Percentiles rank a stretch among this genome's conserved stretches.
phyloP scores from a whole-genome alignment of 2,329 filamentous ascomycete species.

The Ceratocystis alfenasii region DNA sequence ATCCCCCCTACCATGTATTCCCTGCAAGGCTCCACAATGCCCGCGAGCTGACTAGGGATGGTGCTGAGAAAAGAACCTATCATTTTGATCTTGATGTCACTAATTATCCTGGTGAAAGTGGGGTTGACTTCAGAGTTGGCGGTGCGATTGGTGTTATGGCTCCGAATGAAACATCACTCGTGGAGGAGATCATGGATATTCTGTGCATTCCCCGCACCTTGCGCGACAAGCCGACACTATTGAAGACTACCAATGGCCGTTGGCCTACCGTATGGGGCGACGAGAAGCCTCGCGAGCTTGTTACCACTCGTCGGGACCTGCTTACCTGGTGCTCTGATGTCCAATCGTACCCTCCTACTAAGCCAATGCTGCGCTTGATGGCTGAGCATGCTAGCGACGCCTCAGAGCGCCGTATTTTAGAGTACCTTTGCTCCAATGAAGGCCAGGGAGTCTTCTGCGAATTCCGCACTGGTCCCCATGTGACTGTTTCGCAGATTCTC shows the following conservation, averaged over 20 bases:
- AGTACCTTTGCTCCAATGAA: conserved; percentile 76
- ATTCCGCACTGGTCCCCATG: conserved; percentile 75
- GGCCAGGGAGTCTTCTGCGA: conserved; percentile 91
- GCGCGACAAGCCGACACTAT: conserved; percentile 67
- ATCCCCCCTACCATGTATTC: conserved; percentile 85
- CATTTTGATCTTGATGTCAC: conserved; percentile 97
- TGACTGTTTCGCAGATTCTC: conserved; percentile 75
- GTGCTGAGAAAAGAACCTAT: conserved; percentile 92
- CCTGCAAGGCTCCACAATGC: conserved; percentile 76
- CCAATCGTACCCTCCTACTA: conserved; percentile 83
- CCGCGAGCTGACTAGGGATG: conserved; percentile 73
- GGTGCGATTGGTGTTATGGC: conserved; percentile 90
- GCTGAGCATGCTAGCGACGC: conserved; percentile 71
- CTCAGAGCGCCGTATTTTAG: conserved; percentile 78
- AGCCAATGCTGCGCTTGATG: conserved; percentile 70
- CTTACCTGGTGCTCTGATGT: conserved; percentile 92
- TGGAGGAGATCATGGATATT: conserved; percentile 73
- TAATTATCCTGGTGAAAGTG: conserved; percentile 75
- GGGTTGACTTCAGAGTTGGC: conserved; percentile 88
- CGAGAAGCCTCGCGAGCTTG: conserved; percentile 69
- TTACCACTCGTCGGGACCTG: conserved; percentile 82
- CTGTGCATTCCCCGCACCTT: conserved; percentile 70
- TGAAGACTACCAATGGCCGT: conserved; percentile 67
- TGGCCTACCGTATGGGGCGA: conserved; percentile 99
- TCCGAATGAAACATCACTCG: conserved; percentile 63